A percentile compares a stretch with the other conserved stretches of the same genome.
Conservation (phyloP, 2,329 filamentous ascomycete species). For the Pyricularia pennisetigena region DNA sequence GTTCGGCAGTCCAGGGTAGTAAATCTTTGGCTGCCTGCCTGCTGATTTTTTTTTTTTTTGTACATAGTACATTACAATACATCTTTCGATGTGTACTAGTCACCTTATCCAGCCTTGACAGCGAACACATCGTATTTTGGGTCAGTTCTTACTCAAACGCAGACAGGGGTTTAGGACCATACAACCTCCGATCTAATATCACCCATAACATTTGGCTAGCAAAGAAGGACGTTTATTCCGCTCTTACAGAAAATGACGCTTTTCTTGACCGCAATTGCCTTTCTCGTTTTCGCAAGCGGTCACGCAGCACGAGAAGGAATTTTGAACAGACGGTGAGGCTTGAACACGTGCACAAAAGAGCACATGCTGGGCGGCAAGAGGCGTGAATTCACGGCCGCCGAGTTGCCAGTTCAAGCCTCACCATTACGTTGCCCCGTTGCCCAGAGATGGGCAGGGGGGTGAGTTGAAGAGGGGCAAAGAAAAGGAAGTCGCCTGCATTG, state of each 20-base stretch:
- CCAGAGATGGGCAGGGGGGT: background rate
- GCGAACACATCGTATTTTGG: background rate
- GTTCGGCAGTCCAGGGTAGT: background rate
- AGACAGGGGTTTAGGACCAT: background rate
- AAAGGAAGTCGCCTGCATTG: background rate
- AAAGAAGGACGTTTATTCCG: background rate
- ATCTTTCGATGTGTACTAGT: too few species aligned
- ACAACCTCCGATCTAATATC: background rate
- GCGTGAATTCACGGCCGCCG: background rate
- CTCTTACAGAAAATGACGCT: background rate
- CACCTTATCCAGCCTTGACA: too few species aligned
- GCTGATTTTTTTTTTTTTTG: too few species aligned
- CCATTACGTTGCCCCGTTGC: background rate
- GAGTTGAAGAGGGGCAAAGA: background rate
- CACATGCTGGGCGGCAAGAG: background rate
- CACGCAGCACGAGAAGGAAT: background rate
- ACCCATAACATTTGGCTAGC: background rate
- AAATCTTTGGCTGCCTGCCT: background rate
- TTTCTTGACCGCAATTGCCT: background rate
- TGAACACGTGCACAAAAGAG: background rate
- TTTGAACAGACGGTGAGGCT: background rate
- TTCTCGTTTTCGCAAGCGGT: background rate
- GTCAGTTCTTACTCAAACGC: background rate
- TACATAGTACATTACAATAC: background rate
- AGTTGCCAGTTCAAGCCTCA: background rate